A percentile compares a stretch with the other conserved stretches of the same genome.
Evolutionary conservation across 208 protist genomes (phyloP).

Genomic region (Crithidia fasciculata): DNA sequence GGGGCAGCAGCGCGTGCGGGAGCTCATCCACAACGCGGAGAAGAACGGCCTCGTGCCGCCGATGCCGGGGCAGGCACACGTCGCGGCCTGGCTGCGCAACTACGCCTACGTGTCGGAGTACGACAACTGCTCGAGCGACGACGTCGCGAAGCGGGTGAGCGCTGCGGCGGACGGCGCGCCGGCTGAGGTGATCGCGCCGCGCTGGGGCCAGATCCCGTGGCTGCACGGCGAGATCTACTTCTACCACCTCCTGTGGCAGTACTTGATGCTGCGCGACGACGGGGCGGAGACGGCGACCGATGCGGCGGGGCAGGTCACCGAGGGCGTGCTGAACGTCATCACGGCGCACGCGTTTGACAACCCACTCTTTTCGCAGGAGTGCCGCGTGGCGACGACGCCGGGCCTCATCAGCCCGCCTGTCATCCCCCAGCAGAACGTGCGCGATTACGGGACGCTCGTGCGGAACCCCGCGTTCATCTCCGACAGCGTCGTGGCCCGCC

Average conservation of each 20-base stretch:
- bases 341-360: constrained; percentile 61
- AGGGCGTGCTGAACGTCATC: constrained; percentile 49
- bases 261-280: constrained; percentile 56
- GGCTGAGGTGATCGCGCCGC: constrained; percentile 37
- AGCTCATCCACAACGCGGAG: constrained; percentile 42
- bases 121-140: constrained; percentile 16
- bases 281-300: neutral
- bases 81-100: constrained; percentile 78
- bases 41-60: constrained; percentile 60
- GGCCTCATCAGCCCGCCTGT: constrained; percentile 35
- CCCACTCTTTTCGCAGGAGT: constrained; percentile 54
- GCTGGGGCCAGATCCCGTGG: constrained; percentile 90
- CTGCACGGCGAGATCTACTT: constrained; percentile 91
- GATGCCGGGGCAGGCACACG: constrained; percentile 64
- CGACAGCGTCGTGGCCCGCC: constrained; percentile 33
- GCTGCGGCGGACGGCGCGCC: neutral
- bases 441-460: constrained; percentile 24
- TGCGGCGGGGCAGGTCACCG: neutral
- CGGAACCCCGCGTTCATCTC: constrained; percentile 17
- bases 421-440: constrained; percentile 34
- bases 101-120: constrained; percentile 67
- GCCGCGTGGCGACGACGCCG: constrained; percentile 28
- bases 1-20: constrained; percentile 30
- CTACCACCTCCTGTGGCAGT: constrained; percentile 87
- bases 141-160: constrained; percentile 27